Conservation (phyloP, 352 stramenopile genomes). For the Hyaloperonospora arabidopsidis region DNA sequence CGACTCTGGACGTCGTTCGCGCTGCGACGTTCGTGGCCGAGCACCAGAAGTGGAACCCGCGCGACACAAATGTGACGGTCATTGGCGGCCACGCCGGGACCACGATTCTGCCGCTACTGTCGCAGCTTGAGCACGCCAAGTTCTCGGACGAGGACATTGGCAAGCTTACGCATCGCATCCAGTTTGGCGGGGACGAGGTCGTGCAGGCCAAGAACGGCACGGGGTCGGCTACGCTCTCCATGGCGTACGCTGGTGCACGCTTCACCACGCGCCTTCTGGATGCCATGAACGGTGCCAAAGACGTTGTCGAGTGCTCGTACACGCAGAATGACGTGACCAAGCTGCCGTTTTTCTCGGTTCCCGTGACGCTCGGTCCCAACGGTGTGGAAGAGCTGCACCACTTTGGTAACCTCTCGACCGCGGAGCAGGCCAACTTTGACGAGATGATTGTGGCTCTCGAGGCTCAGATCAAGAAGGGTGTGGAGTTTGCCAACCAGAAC, state of each 20-base stretch:
- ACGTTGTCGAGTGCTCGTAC: constrained; percentile 96
- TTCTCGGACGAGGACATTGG: constrained; percentile 93
- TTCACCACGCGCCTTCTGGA: constrained; percentile 92
- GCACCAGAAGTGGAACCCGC: constrained; percentile 72
- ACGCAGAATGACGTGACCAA: constrained; percentile 94
- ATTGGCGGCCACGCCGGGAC: constrained; percentile 98
- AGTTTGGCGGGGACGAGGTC: constrained; percentile 92
- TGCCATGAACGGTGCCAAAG: constrained; percentile 91
- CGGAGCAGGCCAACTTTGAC: constrained; percentile 86
- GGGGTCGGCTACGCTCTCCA: constrained; percentile 97
- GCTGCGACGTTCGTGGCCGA: constrained; percentile 93
- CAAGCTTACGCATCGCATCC: constrained; percentile 94
- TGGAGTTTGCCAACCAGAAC: constrained; percentile 79
- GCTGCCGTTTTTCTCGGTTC: constrained; percentile 93
- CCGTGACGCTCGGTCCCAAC: constrained; percentile 93
- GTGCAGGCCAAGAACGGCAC: constrained; percentile 95
- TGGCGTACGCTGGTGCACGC: constrained; percentile 96
- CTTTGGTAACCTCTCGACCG: constrained; percentile 81
- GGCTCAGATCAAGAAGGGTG: constrained; percentile 84
- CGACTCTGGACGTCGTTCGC: constrained; percentile 96
- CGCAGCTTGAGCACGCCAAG: constrained; percentile 88
- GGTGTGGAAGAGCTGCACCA: constrained; percentile 93
- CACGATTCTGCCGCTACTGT: constrained; percentile 98
- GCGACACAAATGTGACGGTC: constrained; percentile 87
- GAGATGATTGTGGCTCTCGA: constrained; percentile 83